Percentiles rank a stretch among this genome's conserved stretches.
phyloP scores from a whole-genome alignment of 208 protist genomes.

The Acanthamoeba triangularis region DNA sequence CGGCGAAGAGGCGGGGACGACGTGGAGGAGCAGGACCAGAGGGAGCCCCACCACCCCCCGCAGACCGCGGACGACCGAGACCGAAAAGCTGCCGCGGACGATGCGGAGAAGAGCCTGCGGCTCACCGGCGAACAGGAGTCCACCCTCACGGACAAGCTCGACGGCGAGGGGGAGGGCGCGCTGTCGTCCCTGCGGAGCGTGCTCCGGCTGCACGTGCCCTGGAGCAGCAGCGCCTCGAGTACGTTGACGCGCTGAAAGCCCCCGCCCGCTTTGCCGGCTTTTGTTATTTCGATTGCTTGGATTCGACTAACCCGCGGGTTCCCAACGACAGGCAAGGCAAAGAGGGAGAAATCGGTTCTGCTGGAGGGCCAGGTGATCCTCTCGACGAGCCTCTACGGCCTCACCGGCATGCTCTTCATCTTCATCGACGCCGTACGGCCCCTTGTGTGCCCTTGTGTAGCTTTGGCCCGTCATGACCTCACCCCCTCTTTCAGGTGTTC shows the following conservation, averaged over 20 bases:
- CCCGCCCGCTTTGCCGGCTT: too few relatives aligned
- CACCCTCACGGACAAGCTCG: neutral
- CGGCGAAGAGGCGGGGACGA: neutral
- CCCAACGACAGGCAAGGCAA: neutral
- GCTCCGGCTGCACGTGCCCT: neutral
- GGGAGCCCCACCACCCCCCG: neutral
- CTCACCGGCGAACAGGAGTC: neutral
- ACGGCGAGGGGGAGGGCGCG: neutral
- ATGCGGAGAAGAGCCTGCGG: neutral
- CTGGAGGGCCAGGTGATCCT: constrained; percentile 15
- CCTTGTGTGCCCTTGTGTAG: too few relatives aligned
- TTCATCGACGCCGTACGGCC: constrained; percentile 32
- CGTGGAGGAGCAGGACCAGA: constrained; percentile 41
- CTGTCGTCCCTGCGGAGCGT: neutral
- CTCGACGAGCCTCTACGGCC: constrained; percentile 1
- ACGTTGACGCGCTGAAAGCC: too few relatives aligned
- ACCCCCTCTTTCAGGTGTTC: neutral
- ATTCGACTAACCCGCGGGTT: neutral
- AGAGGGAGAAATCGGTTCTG: neutral
- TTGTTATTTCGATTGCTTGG: neutral
- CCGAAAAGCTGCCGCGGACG: neutral
- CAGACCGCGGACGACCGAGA: neutral
- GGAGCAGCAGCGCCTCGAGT: neutral
- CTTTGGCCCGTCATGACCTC: neutral
- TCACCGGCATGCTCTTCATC: constrained; percentile 32